phyloP scores from a whole-genome alignment of 2,329 filamentous ascomycete genomes.

The Teratosphaeriaceae sp. region DNA sequence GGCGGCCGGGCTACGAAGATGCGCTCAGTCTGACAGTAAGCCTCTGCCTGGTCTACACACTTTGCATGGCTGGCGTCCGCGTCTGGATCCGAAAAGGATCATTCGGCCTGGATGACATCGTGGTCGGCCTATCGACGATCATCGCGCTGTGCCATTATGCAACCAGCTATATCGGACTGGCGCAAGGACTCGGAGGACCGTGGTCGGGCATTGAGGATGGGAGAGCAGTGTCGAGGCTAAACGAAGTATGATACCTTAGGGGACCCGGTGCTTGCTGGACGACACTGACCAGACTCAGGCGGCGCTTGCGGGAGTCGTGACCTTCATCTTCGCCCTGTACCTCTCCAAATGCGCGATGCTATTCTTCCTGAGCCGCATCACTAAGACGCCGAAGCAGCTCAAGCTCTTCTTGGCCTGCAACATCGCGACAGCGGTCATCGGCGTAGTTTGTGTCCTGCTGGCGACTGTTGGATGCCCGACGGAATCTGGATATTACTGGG shows the following conservation, averaged over 20 bases:
- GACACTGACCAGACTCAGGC: slow-evolving; percentile 15
- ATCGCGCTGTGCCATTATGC: slow-evolving; percentile 23
- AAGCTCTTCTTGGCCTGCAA: slow-evolving; percentile 22
- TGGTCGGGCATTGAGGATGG: slow-evolving; percentile 15
- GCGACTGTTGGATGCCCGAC: slow-evolving; percentile 22
- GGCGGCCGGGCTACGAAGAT: slow-evolving; percentile 19
- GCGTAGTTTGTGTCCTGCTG: slow-evolving; percentile 24
- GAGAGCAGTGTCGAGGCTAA: slow-evolving; percentile 15
- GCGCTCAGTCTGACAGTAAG: slow-evolving; percentile 24
- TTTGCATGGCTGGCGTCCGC: slow-evolving; percentile 23
- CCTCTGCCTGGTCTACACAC: slow-evolving; percentile 26
- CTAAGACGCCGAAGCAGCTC: slow-evolving; percentile 20
- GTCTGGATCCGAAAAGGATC: slow-evolving; percentile 24
- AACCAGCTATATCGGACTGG: slow-evolving; percentile 22
- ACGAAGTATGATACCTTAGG: slow-evolving; percentile 14
- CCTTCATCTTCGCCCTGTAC: slow-evolving; percentile 25
- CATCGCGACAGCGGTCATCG: slow-evolving; percentile 17
- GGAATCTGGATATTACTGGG: slow-evolving; percentile 24
- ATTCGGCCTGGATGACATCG: slow-evolving; percentile 24
- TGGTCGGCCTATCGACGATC: slow-evolving; percentile 24
- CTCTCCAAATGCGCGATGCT: slow-evolving; percentile 28
- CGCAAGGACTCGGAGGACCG: slow-evolving; percentile 22
- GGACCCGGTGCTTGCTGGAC: not conserved
- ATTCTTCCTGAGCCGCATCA: slow-evolving; percentile 26
- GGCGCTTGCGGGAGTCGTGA: slow-evolving; percentile 21